Base-by-base conservation (phyloP, 768 basidiomycete genomes). In the Clitopilus passeckerianus region DNA sequence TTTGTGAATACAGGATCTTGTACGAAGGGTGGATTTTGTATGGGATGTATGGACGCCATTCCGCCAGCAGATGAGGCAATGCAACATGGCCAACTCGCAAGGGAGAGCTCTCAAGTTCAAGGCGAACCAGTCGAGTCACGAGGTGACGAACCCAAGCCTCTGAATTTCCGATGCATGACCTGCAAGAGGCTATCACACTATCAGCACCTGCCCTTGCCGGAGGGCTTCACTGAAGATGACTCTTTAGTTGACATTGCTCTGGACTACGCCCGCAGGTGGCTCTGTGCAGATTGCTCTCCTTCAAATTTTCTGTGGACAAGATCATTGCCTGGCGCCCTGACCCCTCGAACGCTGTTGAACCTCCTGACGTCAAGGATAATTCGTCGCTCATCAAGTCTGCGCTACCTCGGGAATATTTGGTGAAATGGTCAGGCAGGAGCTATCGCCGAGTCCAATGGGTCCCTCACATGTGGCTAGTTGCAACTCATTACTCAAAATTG, bases 321-420 rank as follows among this genome's bases (percentile, higher is more conserved):
- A 91, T 98, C 63, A 77, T 97, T 43, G 95, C 94, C 1, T 97
- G 95, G 95, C 81, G 94, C 27, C 89, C 92, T 5, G 89, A 85
- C 66, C 91, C 93, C 23, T 71, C 80, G 0, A 79, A 80, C 60
- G 89, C 85, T 16, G 70, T 78, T 7, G 89, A 92, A 66, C 76
- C 83, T 1, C 60, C 74, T 23, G 72, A 65, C 27, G 66, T 74
- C 6, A 54, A 64, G 6, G 76, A 75, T 53, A 74, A 80, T 56
- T 65, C 73, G 1, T 76, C 81, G 0, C 73, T 84, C 62, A 78
- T 78, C 69, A 94, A 87, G 69, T 69, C 75, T 23, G 65, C 75
- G 34, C 78, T 95, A 15, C 92, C 91, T n/a, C 76, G 95, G 46
- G 93, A 96, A 71, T 98, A 98, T 69, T 84, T 98, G 12, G 85